Percentiles rank a stretch among this genome's conserved stretches.
Evolutionary conservation across 148 eudicot species (phyloP).

Genomic region (Dysphania ambrosioides): DNA sequence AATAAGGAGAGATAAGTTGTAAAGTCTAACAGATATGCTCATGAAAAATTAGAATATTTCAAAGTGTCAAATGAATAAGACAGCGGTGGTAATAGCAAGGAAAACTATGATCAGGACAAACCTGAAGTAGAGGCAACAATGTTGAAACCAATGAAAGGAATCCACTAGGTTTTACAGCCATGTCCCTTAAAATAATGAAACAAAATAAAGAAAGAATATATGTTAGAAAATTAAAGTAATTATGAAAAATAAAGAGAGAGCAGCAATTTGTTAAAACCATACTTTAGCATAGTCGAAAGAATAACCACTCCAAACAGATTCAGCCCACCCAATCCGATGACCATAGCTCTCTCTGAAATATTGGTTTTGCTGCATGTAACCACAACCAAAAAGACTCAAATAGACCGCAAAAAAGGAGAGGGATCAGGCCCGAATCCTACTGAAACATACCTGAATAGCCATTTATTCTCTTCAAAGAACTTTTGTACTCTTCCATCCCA

Average conservation of each 20-base stretch:
- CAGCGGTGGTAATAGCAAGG: not conserved
- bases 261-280: constrained; percentile 22
- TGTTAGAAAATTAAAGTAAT: constrained; percentile 22
- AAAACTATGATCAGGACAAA: constrained; percentile 26
- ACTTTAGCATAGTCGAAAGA: constrained; percentile 86
- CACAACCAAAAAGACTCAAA: constrained; percentile 5
- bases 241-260: constrained; percentile 12
- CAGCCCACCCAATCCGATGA: constrained; percentile 80
- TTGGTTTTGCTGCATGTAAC: constrained; percentile 69
- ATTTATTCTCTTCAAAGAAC: constrained; percentile 71
- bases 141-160: constrained; percentile 69
- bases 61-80: not conserved
- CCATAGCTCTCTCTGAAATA: constrained; percentile 79
- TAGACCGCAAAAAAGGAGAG: not conserved
- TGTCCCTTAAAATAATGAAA: constrained; percentile 41
- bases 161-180: constrained; percentile 53
- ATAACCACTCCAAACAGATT: constrained; percentile 82
- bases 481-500: constrained; percentile 61
- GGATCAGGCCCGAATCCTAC: not conserved
- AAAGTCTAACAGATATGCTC: not conserved
- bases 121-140: constrained; percentile 91
- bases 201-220: constrained; percentile 17
- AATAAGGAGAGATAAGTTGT: not conserved
- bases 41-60: not conserved
- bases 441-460: constrained; percentile 69